Evolutionary conservation across 225 moss, liverwort and hornwort species (phyloP), one percentile per base, ranked within the genome.

Genomic region (Takakia lepidozioides): DNA sequence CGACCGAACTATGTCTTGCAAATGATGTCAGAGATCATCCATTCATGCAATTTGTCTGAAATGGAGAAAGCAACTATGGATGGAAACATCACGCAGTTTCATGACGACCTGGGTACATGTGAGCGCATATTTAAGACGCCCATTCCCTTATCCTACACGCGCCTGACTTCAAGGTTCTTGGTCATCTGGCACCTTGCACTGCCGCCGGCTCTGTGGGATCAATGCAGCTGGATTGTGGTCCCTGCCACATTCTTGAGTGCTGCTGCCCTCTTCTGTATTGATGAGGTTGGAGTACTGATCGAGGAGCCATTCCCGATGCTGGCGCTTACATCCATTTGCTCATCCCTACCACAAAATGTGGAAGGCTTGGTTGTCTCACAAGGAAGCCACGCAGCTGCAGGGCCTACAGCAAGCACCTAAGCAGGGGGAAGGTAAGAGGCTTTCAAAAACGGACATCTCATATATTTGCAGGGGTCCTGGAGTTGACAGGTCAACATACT

Each of bases 91-190:
- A 60, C 51, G 26, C 48, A 50, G 27, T 64, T 74, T 48, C 54
- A 60, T 32, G 77, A 78, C 35, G 72, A 68, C 54, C 25, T 78
- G 36, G 67, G 77, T 49, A 51, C 54, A 18, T 68, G 77, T 50
- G 77, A 78, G 67, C 60, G 72, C 16, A 64, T 78, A 28, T 52
- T 78, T 25, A 61, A 68, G 45, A 72, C 77, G 30, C 72, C 77
- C 19, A 68, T 71, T 29, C 72, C 72, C 2, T 46, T 78, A 39
- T 78, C 77, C 2, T 72, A 77, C 32, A 77, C 77, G 20, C 48
- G 67, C 25, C 43, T 77, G 5, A 56, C 56, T 5, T 56, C 43
- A 8, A 56, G 56, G 28, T 42, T 56, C 41, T 42, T 56, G 18
- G 41, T 56, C 0, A 14, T 56, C 3, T 56, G 56, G 56, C 56